phyloP scores from a whole-genome alignment of 1,284 basidiomycete species.

The Ganoderma lingzhi region DNA sequence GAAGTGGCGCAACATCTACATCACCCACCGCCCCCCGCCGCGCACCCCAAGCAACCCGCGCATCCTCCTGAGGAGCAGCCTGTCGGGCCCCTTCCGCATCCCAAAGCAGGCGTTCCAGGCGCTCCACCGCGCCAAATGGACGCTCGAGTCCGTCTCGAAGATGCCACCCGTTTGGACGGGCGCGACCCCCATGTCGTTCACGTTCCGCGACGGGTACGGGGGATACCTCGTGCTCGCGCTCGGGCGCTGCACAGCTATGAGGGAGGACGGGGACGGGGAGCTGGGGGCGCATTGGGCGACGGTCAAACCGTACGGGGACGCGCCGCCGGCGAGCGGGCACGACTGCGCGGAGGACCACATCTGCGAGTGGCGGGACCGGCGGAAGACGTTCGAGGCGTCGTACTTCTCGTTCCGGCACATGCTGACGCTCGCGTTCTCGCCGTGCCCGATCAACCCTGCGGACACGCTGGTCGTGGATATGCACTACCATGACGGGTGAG shows the following conservation, averaged over 20 bases:
- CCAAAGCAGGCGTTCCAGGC: slow-evolving; percentile 5
- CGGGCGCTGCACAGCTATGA: neutral
- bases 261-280: neutral
- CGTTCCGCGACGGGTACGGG: slow-evolving; percentile 2
- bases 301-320: slow-evolving; percentile 4
- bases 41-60: slow-evolving; percentile 8
- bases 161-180: neutral
- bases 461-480: slow-evolving; percentile 13
- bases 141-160: slow-evolving; percentile 4
- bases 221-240: slow-evolving; percentile 2
- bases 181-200: slow-evolving; percentile 1
- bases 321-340: neutral
- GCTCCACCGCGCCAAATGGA: neutral
- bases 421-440: slow-evolving; percentile 12
- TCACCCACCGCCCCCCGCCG: slow-evolving; percentile 3
- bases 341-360: slow-evolving; percentile 10
- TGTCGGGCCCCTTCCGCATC: slow-evolving; percentile 12
- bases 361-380: slow-evolving; percentile 5
- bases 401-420: slow-evolving; percentile 2
- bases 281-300: slow-evolving; percentile 4
- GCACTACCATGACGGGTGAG: slow-evolving; percentile 1
- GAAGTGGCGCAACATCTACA: slow-evolving; percentile 12
- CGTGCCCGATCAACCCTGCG: slow-evolving; percentile 13
- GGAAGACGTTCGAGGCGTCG: slow-evolving; percentile 10
- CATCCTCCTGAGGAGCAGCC: slow-evolving; percentile 2